Evolutionary conservation across 2,329 filamentous ascomycete species (phyloP), one percentile per base, ranked within the genome.

Genomic region (Zymoseptoria ardabiliae): DNA sequence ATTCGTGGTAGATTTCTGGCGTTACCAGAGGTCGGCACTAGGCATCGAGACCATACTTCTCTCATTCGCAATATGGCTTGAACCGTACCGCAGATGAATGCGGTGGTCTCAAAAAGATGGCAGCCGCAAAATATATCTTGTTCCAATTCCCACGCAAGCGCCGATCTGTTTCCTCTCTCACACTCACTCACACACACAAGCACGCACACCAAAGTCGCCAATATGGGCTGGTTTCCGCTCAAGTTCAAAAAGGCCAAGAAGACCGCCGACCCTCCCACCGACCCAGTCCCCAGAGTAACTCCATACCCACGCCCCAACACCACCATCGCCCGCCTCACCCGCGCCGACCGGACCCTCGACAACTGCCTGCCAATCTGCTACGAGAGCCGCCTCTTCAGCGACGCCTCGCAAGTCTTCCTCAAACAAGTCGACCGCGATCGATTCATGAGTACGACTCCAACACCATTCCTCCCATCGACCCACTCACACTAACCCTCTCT

Each of bases 401-500:
- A 50, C 19, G 28, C 53, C 28, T 51, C 19, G 35, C 25, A 19
- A 35, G 50, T 61, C 20, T 65, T 61, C 55, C 28, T 54, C 11
- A 60, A 54, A n/a, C 55, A 54, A 11, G 50, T 30, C 25, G 63
- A 62, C 13, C 59, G 63, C 23, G 56, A 51, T n/a, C 56, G 54
- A 10, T 65, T 65, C 51, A 60, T 64, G 22, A 56, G 63, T 65
- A 53, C 23, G 60, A 62, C 21, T 41, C 41, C 13, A 4, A 28
- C 21, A 45, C 21, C 19, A 17, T 13, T 10, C 22, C 23, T 51
- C 48, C 28, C 19, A 11, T n/a, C 19, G 17, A 6, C 49, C 20
- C 25, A 17, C 11, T 48, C 22, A 35, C 30, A 45, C 35, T 45
- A 17, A 45, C 35, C 35, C 21, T 10, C n/a, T 41, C 11, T 10